These are phyloP conservation scores for Botrytis hyacinthi DNA, from an alignment of 2,329 filamentous ascomycete species.

Conservation along the genomic window DNA sequence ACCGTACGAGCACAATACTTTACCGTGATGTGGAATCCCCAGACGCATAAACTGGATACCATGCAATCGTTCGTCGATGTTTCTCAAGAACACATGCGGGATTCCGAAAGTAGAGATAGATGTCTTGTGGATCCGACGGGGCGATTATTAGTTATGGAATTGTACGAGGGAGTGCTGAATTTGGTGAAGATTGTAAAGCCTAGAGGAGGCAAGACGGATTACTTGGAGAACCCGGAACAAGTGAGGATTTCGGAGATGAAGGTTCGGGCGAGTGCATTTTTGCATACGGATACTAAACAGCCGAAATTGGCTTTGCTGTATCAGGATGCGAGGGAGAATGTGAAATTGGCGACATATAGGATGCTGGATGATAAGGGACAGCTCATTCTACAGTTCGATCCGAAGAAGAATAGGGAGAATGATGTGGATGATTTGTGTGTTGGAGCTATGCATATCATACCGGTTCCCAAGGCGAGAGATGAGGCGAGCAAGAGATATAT, in stretches of 20 bases:
- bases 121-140: constrained; percentile 82
- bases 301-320: constrained; percentile 65
- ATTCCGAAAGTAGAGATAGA: constrained; percentile 78
- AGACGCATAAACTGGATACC: constrained; percentile 51
- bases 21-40: constrained; percentile 76
- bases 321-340: constrained; percentile 59
- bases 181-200: constrained; percentile 59
- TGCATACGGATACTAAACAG: constrained; percentile 54
- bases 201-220: constrained; percentile 52
- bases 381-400: constrained; percentile 53
- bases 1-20: constrained; percentile 91
- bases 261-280: constrained; percentile 63
- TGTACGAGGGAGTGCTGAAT: constrained; percentile 67
- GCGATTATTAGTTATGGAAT: constrained; percentile 62
- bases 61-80: constrained; percentile 51
- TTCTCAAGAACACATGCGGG: constrained; percentile 62
- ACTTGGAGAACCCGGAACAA: constrained; percentile 60
- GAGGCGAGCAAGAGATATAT: constrained; percentile 60
- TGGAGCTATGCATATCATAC: constrained; percentile 60
- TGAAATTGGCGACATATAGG: constrained; percentile 57
- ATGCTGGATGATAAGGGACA: constrained; percentile 57
- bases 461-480: constrained; percentile 55
- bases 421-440: constrained; percentile 53
- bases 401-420: constrained; percentile 54
- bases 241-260: constrained; percentile 65